Percentiles rank a stretch among this genome's conserved stretches.
phyloP scores from a whole-genome alignment of 345 rosid genomes.

The Acer negundo region DNA sequence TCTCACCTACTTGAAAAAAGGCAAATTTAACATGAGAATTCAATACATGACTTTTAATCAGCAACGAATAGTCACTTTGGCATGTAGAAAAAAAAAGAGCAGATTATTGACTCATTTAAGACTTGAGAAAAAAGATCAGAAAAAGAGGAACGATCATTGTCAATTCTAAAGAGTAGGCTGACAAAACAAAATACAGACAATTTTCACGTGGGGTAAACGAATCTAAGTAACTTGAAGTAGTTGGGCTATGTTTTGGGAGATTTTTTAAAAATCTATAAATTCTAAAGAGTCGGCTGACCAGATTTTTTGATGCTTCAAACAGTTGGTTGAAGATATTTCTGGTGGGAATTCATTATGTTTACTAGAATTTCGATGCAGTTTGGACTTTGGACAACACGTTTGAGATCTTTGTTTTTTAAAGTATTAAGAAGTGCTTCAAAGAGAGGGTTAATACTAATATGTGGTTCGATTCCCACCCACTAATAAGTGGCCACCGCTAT shows the following conservation, averaged over 20 bases:
- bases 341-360: too few species aligned
- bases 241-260: neutral
- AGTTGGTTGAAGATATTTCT: neutral
- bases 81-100: neutral
- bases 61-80: neutral
- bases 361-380: too few species aligned
- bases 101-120: neutral
- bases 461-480: too few species aligned
- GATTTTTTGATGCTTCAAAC: neutral
- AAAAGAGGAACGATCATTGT: neutral
- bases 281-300: too few species aligned
- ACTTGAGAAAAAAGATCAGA: too few species aligned
- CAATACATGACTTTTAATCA: too few species aligned
- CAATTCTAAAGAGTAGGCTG: neutral
- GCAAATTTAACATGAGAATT: neutral
- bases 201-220: neutral
- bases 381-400: too few species aligned
- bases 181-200: neutral
- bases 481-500: too few species aligned
- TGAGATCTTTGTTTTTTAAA: too few species aligned
- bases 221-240: neutral
- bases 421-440: too few species aligned
- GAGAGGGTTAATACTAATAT: too few species aligned
- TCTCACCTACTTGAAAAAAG: neutral
- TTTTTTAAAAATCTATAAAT: too few species aligned